A percentile compares a stretch with the other conserved stretches of the same genome.
Evolutionary conservation across 192 early-diverging fungal species (phyloP).

Genomic region (Geranomyces variabilis): DNA sequence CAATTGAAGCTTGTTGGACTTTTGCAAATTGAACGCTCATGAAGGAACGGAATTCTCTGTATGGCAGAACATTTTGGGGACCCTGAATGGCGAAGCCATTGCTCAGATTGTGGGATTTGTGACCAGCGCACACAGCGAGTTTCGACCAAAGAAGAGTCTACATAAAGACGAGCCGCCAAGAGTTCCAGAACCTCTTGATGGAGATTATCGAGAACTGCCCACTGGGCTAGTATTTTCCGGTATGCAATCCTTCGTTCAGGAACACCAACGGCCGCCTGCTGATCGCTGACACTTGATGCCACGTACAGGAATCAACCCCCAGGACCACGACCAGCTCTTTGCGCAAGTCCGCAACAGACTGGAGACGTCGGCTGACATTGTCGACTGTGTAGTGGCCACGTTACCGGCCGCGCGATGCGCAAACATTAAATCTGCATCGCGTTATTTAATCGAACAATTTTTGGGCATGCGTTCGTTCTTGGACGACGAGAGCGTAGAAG

Average conservation of each 20-base stretch:
- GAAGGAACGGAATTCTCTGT: neutral
- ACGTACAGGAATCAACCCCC: conserved; percentile 65
- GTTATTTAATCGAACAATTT: conserved; percentile 73
- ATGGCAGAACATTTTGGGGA: conserved; percentile 51
- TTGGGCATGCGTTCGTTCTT: conserved; percentile 38
- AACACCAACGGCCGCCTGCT: neutral
- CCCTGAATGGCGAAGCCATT: conserved; percentile 63
- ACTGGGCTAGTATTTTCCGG: conserved; percentile 76
- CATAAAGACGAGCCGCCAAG: neutral
- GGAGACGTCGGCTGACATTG: conserved; percentile 10
- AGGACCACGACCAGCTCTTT: conserved; percentile 77
- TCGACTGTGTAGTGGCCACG: conserved; percentile 59
- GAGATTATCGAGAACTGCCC: conserved; percentile 64
- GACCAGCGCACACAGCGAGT: conserved; percentile 46
- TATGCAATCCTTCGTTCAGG: conserved; percentile 1
- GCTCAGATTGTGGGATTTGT: conserved; percentile 67
- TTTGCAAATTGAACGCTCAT: neutral
- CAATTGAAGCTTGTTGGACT: no score
- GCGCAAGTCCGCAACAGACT: conserved; percentile 57
- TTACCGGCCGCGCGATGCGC: conserved; percentile 73
- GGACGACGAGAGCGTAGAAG: conserved; percentile 32
- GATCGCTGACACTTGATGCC: neutral
- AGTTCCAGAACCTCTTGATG: neutral
- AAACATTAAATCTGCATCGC: conserved; percentile 62
- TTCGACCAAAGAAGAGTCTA: conserved; percentile 32